Base-by-base conservation (phyloP, 192 early-diverging fungal species). In the Coemansia sp. region DNA sequence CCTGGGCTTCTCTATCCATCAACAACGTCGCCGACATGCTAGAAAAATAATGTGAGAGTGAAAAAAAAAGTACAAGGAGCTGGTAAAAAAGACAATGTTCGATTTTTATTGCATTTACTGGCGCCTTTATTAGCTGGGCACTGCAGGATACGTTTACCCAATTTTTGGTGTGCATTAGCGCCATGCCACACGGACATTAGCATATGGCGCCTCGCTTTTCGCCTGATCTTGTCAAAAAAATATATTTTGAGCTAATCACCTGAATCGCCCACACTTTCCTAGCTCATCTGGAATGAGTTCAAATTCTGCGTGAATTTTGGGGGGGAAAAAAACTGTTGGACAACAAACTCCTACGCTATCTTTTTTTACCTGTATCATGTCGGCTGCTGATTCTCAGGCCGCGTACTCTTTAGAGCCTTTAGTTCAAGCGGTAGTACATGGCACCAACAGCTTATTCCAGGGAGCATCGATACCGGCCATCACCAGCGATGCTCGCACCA, bases 381-480 rank as follows among this genome's bases (percentile, higher is more conserved):
- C 48, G 4, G 12, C 5, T 11, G 25, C 25, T 3, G 23, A 26
- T 55, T 31, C 52, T 2, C 52, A 28, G 16, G 52, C 26, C 13
- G 6, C 14, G 14, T 33, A 57, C 41, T 57, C 37, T 13, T 31
- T 65, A 39, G 52, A 65, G 9, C 53, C 64, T n/a, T 31, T 57
- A 43, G 55, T 53, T 13, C 48, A 53, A 43, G 56, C 37, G 37
- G 50, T 47, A 28, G 70, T 73, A 0, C 38, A 56, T 43, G 28
- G 63, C 34, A 72, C 77, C 12, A 66, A 71, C 45, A 47, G 50
- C 6, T 55, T 79, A 53, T 79, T 79, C 47, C 58, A 48, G 35
- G 72, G 77, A 0, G n/a, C 52, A 48, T 33, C 69, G 0, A 56
- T 61, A 2, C 60, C 61, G 2, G 5, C 26, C 4, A 56, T 25